Evolutionary conservation across 257 asterid genomes (phyloP).

Genomic region (Nicotiana otophora): DNA sequence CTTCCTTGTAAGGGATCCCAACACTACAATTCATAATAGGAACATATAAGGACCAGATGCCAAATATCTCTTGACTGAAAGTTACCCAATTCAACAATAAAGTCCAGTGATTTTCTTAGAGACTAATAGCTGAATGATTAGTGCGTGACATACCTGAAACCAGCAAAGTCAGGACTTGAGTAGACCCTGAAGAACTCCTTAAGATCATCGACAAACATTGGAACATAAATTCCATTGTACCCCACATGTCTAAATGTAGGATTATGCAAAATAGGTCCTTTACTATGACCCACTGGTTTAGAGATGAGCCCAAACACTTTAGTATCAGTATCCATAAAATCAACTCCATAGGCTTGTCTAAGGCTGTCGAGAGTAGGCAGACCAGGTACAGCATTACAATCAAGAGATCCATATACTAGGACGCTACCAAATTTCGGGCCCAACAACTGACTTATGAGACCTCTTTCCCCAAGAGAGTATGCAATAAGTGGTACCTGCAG

Average conservation of each 20-base stretch:
- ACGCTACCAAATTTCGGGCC: slow-evolving; percentile 52
- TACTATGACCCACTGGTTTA: slow-evolving; percentile 65
- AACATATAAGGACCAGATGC: not conserved
- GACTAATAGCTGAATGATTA: not conserved
- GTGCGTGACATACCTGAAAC: slow-evolving; percentile 41
- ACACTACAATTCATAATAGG: slow-evolving; percentile 34
- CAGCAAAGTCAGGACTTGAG: slow-evolving; percentile 46
- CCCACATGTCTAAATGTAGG: slow-evolving; percentile 49
- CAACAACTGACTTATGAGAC: slow-evolving; percentile 52
- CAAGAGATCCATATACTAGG: slow-evolving; percentile 50
- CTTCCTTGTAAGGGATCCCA: slow-evolving; percentile 71
- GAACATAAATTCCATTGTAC: slow-evolving; percentile 56
- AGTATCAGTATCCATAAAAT: slow-evolving; percentile 35
- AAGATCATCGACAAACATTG: slow-evolving; percentile 65
- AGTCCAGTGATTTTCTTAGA: not conserved
- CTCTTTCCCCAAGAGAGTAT: slow-evolving; percentile 54
- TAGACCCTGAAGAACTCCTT: slow-evolving; percentile 50
- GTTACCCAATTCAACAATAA: not conserved
- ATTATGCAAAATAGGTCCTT: slow-evolving; percentile 69
- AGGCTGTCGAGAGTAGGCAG: slow-evolving; percentile 47
- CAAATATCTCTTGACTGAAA: not conserved
- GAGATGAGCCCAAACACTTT: slow-evolving; percentile 60
- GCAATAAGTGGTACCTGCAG: slow-evolving; percentile 57
- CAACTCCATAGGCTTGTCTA: slow-evolving; percentile 36
- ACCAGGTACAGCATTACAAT: slow-evolving; percentile 40